Conservation (phyloP, 768 basidiomycete species). For the Pilatotrama ljubarskyi region DNA sequence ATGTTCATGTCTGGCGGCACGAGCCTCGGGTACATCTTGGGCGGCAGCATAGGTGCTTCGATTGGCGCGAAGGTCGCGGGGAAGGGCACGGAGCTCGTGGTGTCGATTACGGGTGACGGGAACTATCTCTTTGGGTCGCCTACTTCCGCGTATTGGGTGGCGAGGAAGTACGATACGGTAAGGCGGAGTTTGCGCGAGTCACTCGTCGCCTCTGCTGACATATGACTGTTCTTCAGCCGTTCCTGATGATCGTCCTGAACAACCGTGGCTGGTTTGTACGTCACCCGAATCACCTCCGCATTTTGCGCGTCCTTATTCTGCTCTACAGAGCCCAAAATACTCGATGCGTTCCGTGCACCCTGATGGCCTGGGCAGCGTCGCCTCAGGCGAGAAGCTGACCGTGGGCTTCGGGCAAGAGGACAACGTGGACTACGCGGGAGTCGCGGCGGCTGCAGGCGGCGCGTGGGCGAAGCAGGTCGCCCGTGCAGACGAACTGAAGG, state of each 20-base stretch:
- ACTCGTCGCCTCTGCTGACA: neutral
- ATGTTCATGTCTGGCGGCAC: slow-evolving; percentile 61
- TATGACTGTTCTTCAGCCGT: slow-evolving; percentile 27
- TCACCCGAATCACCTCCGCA: neutral
- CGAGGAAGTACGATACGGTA: slow-evolving; percentile 65
- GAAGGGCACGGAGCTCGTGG: slow-evolving; percentile 51
- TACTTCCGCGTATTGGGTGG: slow-evolving; percentile 71
- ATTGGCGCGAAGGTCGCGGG: slow-evolving; percentile 41
- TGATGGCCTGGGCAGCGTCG: slow-evolving; percentile 46
- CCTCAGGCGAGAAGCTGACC: slow-evolving; percentile 49
- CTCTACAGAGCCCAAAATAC: slow-evolving; percentile 51
- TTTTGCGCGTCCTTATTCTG: neutral
- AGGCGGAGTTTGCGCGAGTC: slow-evolving; percentile 19
- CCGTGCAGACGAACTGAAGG: slow-evolving; percentile 33
- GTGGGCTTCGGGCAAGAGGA: slow-evolving; percentile 64
- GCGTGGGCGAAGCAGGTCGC: slow-evolving; percentile 57
- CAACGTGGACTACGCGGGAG: slow-evolving; percentile 57
- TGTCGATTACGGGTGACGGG: slow-evolving; percentile 68
- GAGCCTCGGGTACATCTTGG: slow-evolving; percentile 68
- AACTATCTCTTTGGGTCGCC: slow-evolving; percentile 69
- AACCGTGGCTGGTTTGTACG: slow-evolving; percentile 68
- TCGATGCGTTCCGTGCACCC: slow-evolving; percentile 71
- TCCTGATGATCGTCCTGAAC: slow-evolving; percentile 68
- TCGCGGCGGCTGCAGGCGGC: slow-evolving; percentile 66
- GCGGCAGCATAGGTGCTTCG: slow-evolving; percentile 59